Percentiles rank a stretch among this genome's conserved stretches.
Conservation (phyloP, 257 asterid genomes). For the Solanum piurae region DNA sequence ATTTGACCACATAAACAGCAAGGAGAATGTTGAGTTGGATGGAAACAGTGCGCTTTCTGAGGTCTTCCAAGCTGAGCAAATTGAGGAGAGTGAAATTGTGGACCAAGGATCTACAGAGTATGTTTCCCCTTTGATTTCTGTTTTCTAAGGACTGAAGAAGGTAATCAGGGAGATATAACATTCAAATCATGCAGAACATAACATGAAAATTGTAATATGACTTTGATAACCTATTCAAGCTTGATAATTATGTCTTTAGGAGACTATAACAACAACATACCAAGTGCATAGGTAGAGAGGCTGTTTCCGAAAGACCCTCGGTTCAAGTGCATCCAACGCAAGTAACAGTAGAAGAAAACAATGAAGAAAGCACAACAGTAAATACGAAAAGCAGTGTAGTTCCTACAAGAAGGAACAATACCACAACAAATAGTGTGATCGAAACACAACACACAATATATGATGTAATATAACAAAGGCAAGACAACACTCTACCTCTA, state of each 20-base stretch:
- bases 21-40: slow-evolving; percentile 12
- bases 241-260: not conserved
- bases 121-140: not conserved
- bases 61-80: slow-evolving; percentile 22
- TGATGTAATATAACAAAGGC: not conserved
- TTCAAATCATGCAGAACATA: not conserved
- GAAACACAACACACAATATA: not conserved
- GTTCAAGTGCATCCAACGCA: too few relatives aligned
- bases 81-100: slow-evolving; percentile 15
- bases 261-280: not conserved
- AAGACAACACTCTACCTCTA: not conserved
- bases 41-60: slow-evolving; percentile 28
- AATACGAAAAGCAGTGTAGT: not conserved
- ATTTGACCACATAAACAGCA: slow-evolving; percentile 3
- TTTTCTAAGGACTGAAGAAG: not conserved
- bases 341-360: not conserved
- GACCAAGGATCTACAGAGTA: slow-evolving; percentile 35
- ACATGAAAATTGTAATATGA: not conserved
- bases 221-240: not conserved
- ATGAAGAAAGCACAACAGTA: not conserved
- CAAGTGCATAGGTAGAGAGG: not conserved
- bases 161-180: not conserved
- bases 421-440: not conserved
- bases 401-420: not conserved
- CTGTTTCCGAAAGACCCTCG: not conserved